Base-by-base conservation (phyloP, 2,329 filamentous ascomycete genomes). In the Volutella citrinella region DNA sequence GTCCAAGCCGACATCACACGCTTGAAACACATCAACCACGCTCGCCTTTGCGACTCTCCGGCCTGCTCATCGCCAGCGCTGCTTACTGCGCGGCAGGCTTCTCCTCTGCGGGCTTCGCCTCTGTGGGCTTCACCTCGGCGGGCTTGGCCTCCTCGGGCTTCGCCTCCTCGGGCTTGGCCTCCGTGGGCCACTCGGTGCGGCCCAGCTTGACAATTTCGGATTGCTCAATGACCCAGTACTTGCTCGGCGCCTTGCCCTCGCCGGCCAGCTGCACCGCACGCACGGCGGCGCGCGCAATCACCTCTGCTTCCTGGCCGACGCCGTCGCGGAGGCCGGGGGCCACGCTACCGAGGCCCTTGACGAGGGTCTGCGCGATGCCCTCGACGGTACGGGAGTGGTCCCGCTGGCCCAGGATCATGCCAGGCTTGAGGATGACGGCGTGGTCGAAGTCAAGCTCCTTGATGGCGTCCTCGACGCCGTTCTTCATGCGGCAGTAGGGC, bases 401-500 rank as follows among this genome's bases (percentile, higher is more conserved):
- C 36, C 90, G 72, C 12, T 76, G 58, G 4, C 90, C 90, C 3
- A 89, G 60, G 48, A 96, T 85, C 42, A 89, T 44, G 0, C 86
- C 90, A 0, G 90, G 90, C 27, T 80, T 62, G 15, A 83, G 30
- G 34, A 96, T 82, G 35, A 95, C 75, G 5, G 81, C 82, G 46
- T 85, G 79, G 30, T 90, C 84, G 55, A 95, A 95, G 5, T 68
- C 82, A 5, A 91, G 64, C 25, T 65, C 76, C 57, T 78, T 76
- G 40, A 95, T 74, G 12, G 79, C 70, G 20, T 94, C 84, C 60
- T 97, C 91, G 24, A 95, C 78, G 50, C 93, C 86, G 16, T 78
- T 80, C 70, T 96, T 96, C 87, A 96, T 93, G 60, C 69, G 45
- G 66, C 78, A 43, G 63, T 73, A 63, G 53, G 69, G 64, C 57